Evolutionary conservation across 371 early-diverging fungal genomes (phyloP).

Genomic region (Mucor plumbeus): DNA sequence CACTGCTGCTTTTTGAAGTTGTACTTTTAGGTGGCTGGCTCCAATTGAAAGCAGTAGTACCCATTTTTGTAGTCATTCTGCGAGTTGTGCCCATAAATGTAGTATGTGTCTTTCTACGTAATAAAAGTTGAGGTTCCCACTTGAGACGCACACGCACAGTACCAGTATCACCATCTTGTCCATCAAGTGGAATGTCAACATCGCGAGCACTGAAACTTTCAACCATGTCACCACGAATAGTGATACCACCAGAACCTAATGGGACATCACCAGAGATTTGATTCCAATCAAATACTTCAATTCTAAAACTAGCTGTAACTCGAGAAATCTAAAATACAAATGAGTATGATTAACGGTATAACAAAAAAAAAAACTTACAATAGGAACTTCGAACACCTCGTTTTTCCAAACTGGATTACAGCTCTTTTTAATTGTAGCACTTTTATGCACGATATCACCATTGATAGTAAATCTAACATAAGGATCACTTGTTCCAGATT

Average conservation of each 20-base stretch:
- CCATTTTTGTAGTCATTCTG: slow-evolving; percentile 30
- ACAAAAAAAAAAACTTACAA: slow-evolving; percentile 41
- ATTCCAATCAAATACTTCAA: slow-evolving; percentile 88
- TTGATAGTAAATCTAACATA: slow-evolving; percentile 77
- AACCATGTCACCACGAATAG: slow-evolving; percentile 47
- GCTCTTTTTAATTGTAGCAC: slow-evolving; percentile 77
- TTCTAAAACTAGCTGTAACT: slow-evolving; percentile 60
- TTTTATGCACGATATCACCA: slow-evolving; percentile 80
- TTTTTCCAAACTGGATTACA: slow-evolving; percentile 85
- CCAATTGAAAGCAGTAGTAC: slow-evolving; percentile 30
- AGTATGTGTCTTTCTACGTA: slow-evolving; percentile 41
- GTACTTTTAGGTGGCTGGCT: slow-evolving; percentile 18
- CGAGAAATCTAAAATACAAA: slow-evolving; percentile 50
- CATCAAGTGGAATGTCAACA: slow-evolving; percentile 45
- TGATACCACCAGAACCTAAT: slow-evolving; percentile 55
- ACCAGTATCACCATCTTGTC: slow-evolving; percentile 39
- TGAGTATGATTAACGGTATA: slow-evolving; percentile 1
- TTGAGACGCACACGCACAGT: slow-evolving; percentile 42
- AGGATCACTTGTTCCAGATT: slow-evolving; percentile 78
- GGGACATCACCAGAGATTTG: slow-evolving; percentile 67
- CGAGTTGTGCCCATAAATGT: slow-evolving; percentile 35
- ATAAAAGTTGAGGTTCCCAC: slow-evolving; percentile 54
- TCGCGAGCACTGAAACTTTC: slow-evolving; percentile 46
- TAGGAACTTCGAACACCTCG: slow-evolving; percentile 72
- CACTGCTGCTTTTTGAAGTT: slow-evolving; percentile 2